phyloP scores from a whole-genome alignment of 2,329 filamentous ascomycete genomes.

The Cladosporium sp. region DNA sequence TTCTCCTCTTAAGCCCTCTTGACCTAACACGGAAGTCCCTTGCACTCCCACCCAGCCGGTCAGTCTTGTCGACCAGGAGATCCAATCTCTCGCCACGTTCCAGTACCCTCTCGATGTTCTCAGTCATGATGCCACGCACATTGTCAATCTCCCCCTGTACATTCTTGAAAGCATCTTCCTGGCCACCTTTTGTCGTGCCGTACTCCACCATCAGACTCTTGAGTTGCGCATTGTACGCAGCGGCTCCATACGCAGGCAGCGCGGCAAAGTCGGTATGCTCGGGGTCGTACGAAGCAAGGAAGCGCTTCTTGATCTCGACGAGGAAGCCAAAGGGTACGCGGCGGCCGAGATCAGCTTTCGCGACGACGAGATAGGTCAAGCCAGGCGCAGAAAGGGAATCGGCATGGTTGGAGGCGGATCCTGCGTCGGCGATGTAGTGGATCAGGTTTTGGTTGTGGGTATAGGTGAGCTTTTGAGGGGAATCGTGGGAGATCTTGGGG shows the following conservation, averaged over 20 bases:
- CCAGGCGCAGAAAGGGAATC: conserved; percentile 55
- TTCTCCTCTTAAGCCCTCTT: conserved; percentile 78
- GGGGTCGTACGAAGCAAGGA: conserved; percentile 67
- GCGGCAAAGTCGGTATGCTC: conserved; percentile 66
- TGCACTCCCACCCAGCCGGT: conserved; percentile 81
- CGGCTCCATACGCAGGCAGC: conserved; percentile 86
- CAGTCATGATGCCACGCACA: conserved; percentile 86
- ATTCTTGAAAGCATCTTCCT: conserved; percentile 76
- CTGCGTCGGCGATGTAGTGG: conserved; percentile 85
- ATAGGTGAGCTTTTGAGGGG: conserved; percentile 86
- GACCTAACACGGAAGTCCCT: conserved; percentile 87
- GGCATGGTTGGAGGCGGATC: conserved; percentile 23
- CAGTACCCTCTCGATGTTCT: conserved; percentile 85
- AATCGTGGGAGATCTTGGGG: conserved; percentile 81
- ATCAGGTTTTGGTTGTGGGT: conserved; percentile 81
- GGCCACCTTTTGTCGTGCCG: conserved; percentile 70
- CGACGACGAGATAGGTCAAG: conserved; percentile 87
- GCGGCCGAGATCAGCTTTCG: conserved; percentile 73
- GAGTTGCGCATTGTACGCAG: conserved; percentile 76
- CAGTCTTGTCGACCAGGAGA: conserved; percentile 93
- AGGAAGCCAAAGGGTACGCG: conserved; percentile 92
- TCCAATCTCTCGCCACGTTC: conserved; percentile 92
- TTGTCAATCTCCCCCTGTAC: conserved; percentile 90
- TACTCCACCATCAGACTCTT: conserved; percentile 77
- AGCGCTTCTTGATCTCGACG: conserved; percentile 83